Evolutionary conservation across 805 yeast species (phyloP).

Genomic region (Metschnikowia amazonensis): DNA sequence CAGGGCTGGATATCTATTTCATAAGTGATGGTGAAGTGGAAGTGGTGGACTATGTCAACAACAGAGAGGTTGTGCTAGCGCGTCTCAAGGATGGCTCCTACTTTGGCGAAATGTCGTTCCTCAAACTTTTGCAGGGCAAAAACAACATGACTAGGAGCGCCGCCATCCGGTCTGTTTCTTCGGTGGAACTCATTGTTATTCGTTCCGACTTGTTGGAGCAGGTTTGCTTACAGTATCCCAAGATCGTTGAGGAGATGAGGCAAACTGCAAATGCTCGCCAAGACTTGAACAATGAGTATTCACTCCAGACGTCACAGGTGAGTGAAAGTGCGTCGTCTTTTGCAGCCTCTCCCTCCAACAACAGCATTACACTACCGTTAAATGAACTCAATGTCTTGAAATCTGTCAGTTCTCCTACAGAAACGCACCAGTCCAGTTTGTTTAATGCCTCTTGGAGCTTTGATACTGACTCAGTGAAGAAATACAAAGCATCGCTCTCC

Average conservation of each 20-base stretch:
- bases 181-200: slow-evolving; percentile 58
- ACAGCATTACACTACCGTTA: background rate
- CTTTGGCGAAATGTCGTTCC: slow-evolving; percentile 75
- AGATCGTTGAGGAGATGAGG: slow-evolving; percentile 55
- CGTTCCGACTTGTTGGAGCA: slow-evolving; percentile 51
- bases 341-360: background rate
- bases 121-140: slow-evolving; percentile 41
- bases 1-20: slow-evolving; percentile 63
- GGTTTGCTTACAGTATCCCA: slow-evolving; percentile 57
- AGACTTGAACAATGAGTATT: slow-evolving; percentile 10
- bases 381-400: background rate
- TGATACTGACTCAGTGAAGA: slow-evolving; percentile 1
- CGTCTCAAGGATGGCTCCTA: slow-evolving; percentile 60
- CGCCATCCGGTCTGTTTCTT: slow-evolving; percentile 56
- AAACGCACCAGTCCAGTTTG: background rate
- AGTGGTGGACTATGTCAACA: slow-evolving; percentile 40
- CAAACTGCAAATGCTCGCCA: slow-evolving; percentile 55
- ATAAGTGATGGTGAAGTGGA: slow-evolving; percentile 69
- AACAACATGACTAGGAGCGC: slow-evolving; percentile 48
- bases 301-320: background rate
- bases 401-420: background rate
- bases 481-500: background rate
- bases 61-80: slow-evolving; percentile 46
- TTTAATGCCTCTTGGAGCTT: slow-evolving; percentile 4
- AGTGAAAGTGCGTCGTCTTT: background rate